phyloP scores from a whole-genome alignment of 192 early-diverging fungal species.

The Gonapodya prolifera region DNA sequence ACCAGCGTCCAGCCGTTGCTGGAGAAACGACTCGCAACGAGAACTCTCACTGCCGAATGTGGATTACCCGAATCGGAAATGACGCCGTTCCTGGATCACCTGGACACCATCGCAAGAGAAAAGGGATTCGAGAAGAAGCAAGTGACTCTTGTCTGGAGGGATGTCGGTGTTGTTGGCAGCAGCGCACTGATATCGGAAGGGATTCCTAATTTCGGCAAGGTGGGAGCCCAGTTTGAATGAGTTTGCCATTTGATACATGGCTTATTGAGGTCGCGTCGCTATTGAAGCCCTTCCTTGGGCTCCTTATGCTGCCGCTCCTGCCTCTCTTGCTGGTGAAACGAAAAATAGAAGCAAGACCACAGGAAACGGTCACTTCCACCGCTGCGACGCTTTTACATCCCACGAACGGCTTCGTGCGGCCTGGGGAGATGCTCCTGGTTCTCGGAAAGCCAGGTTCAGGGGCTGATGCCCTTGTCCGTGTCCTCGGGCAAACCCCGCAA shows the following conservation, averaged over 20 bases:
- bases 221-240: too few species aligned
- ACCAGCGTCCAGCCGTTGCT: too few species aligned
- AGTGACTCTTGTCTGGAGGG: background rate
- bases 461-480: constrained; percentile 48
- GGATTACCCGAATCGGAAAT: too few species aligned
- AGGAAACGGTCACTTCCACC: too few species aligned
- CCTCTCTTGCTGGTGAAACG: too few species aligned
- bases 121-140: background rate
- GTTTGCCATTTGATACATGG: too few species aligned
- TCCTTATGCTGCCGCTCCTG: too few species aligned
- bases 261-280: too few species aligned
- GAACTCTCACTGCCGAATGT: too few species aligned
- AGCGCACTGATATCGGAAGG: background rate
- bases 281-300: too few species aligned
- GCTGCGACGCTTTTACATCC: constrained; percentile 42
- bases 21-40: too few species aligned
- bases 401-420: constrained; percentile 52
- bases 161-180: background rate
- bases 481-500: constrained; percentile 39
- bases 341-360: too few species aligned
- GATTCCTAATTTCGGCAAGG: background rate
- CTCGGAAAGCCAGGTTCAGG: constrained; percentile 60
- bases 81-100: background rate
- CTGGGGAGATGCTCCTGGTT: constrained; percentile 60
- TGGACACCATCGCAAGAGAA: background rate